phyloP scores from a whole-genome alignment of 148 eudicot genomes.

The Silene uniflora region DNA sequence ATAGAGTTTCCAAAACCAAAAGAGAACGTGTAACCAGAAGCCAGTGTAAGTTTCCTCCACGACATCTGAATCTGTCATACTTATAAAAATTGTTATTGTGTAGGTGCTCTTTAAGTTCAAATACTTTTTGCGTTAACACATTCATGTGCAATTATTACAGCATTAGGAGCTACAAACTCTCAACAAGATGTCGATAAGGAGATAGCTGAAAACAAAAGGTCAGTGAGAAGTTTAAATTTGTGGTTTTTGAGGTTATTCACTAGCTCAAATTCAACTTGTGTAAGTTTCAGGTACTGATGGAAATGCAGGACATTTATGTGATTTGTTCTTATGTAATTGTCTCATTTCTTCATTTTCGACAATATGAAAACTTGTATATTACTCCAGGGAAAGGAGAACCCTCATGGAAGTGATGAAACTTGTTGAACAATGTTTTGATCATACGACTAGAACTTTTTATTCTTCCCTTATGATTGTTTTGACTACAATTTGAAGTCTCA shows the following conservation, averaged over 20 bases:
- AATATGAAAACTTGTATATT: not conserved
- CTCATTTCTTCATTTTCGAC: not conserved
- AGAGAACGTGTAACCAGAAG: slow-evolving; percentile 23
- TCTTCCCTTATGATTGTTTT: no score
- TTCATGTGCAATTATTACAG: slow-evolving; percentile 14
- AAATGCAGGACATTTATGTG: not conserved
- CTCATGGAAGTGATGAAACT: not conserved
- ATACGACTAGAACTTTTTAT: no score
- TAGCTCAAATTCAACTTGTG: not conserved
- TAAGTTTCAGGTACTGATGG: not conserved
- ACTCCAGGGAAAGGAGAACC: not conserved
- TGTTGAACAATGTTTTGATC: not conserved
- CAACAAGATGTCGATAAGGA: slow-evolving; percentile 39
- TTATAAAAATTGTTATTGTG: not conserved
- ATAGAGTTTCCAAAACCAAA: slow-evolving; percentile 19
- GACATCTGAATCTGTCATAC: not conserved
- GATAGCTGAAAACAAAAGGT: slow-evolving; percentile 67
- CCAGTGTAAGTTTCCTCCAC: slow-evolving; percentile 19
- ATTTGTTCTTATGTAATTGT: not conserved
- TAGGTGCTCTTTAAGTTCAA: not conserved
- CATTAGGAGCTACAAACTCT: slow-evolving; percentile 27
- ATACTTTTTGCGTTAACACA: not conserved
- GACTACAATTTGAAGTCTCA: no score
- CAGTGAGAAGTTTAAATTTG: slow-evolving; percentile 11
- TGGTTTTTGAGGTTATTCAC: not conserved